Evolutionary conservation across 176 grass and related monocot genomes (phyloP), one percentile per base, ranked within the genome.

Genomic region (Typha latifolia): DNA sequence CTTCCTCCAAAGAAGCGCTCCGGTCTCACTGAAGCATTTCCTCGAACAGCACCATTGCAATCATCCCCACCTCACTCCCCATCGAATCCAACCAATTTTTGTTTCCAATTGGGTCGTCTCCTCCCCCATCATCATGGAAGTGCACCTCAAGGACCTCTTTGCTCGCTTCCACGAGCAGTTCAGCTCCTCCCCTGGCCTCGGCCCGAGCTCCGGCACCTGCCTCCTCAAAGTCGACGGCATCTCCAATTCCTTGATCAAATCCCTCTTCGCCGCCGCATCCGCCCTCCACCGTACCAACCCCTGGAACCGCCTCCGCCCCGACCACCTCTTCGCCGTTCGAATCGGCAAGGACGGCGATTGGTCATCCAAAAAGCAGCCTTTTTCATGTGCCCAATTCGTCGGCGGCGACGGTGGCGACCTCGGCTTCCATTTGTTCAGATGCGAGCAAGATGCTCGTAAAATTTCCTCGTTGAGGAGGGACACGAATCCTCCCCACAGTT

Each of bases 211-310:
- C 23, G 80, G 80, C 43, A 82, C 74, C 27, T 77, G 68, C 61
- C 80, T 82, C 31, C 62, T 82, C 52, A 15, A 10, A 15, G 52
- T 20, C 15, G 3, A 14, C 14, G 51, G 15, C 14, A 18, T 18
- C 14, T 14, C 52, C 52, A 10, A 12, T 9, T 15, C 52, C 52
- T 77, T 77, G 48, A 49, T 82, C 62, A 77, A 68, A 61, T 82
- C 74, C 14, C 32, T 82, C 51, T 77, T 77, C 68, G 49, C 62
- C 16, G 49, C 73, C 55, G 51, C 75, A 11, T 73, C 80, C 15
- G 73, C 80, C 10, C 73, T 82, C 11, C 65, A 72, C 73, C 80
- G 80, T 31, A 82, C 80, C 9, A 68, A 82, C 20, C 80, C 80
- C 2, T 82, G 80, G 80, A 76, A 67, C 49, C 59, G 73, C 4